These are phyloP conservation scores for Calonectria hawksworthii DNA, from an alignment of 2,329 filamentous ascomycete genomes.

Conservation along the genomic window DNA sequence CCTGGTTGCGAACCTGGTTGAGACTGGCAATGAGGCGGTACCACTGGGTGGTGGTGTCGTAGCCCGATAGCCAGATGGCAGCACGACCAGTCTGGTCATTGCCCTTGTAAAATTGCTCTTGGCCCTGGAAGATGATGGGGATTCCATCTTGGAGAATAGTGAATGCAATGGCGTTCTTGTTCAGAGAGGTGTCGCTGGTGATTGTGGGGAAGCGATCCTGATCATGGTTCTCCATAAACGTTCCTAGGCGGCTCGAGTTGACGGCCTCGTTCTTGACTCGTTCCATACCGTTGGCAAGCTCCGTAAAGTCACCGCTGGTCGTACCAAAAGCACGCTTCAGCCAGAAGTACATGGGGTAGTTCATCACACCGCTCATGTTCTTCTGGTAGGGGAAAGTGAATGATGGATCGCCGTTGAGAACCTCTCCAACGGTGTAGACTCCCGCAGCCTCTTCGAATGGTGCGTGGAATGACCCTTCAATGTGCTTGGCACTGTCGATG, in stretches of 20 bases:
- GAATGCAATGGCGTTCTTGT: slow-evolving; percentile 32
- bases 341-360: slow-evolving; percentile 67
- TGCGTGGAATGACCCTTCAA: slow-evolving; percentile 71
- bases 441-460: slow-evolving; percentile 66
- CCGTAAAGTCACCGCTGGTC: slow-evolving; percentile 28
- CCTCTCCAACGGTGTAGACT: slow-evolving; percentile 73
- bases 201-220: slow-evolving; percentile 29
- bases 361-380: slow-evolving; percentile 70
- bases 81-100: slow-evolving; percentile 28
- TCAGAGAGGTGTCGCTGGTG: slow-evolving; percentile 31
- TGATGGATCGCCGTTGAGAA: slow-evolving; percentile 65
- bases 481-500: slow-evolving; percentile 74
- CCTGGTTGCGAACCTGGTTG: slow-evolving; percentile 34
- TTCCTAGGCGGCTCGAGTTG: slow-evolving; percentile 32
- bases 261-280: slow-evolving; percentile 28
- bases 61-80: slow-evolving; percentile 31
- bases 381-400: slow-evolving; percentile 68
- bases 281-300: slow-evolving; percentile 24
- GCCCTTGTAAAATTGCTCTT: slow-evolving; percentile 31
- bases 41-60: slow-evolving; percentile 24
- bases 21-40: slow-evolving; percentile 28
- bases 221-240: slow-evolving; percentile 37
- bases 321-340: slow-evolving; percentile 25
- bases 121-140: slow-evolving; percentile 31
- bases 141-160: slow-evolving; percentile 33